Evolutionary conservation across 306 rosid species (phyloP).

Genomic region (Vigna trinervia): DNA sequence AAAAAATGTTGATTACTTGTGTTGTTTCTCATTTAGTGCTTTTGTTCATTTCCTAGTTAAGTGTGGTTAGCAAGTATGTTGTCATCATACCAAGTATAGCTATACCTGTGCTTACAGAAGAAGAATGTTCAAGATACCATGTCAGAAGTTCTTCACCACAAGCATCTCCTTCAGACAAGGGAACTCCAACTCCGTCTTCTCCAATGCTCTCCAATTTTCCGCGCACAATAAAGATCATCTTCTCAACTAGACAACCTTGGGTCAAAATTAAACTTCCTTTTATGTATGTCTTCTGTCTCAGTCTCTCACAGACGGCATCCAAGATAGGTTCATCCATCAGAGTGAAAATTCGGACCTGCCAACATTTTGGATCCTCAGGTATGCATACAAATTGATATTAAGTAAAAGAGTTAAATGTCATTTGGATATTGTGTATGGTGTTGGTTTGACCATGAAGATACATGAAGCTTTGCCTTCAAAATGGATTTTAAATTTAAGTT

Average conservation of each 20-base stretch:
- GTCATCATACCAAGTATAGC: neutral
- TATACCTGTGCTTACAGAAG: slow-evolving; percentile 78
- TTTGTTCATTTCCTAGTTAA: slow-evolving; percentile 12
- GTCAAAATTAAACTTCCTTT: slow-evolving; percentile 68
- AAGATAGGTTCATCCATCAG: slow-evolving; percentile 79
- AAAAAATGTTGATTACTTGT: slow-evolving; percentile 10
- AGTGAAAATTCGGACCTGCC: slow-evolving; percentile 79
- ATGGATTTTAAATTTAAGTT: slow-evolving; percentile 1
- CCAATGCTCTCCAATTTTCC: slow-evolving; percentile 81
- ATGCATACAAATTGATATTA: slow-evolving; percentile 21
- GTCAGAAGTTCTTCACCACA: slow-evolving; percentile 89
- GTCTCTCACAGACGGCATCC: slow-evolving; percentile 75
- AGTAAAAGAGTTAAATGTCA: slow-evolving; percentile 10
- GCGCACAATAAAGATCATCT: slow-evolving; percentile 82
- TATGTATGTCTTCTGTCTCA: slow-evolving; percentile 79
- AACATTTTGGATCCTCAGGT: neutral
- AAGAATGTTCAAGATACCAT: slow-evolving; percentile 90
- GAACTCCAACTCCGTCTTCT: slow-evolving; percentile 59
- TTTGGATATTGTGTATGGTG: neutral
- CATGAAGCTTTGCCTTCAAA: slow-evolving; percentile 1
- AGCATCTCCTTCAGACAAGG: slow-evolving; percentile 77
- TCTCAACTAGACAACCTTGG: slow-evolving; percentile 65
- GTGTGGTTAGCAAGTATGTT: neutral
- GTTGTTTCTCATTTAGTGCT: neutral
- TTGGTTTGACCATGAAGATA: neutral